Conservation (phyloP, 768 basidiomycete genomes). For the Leucogyrophana mollusca region DNA sequence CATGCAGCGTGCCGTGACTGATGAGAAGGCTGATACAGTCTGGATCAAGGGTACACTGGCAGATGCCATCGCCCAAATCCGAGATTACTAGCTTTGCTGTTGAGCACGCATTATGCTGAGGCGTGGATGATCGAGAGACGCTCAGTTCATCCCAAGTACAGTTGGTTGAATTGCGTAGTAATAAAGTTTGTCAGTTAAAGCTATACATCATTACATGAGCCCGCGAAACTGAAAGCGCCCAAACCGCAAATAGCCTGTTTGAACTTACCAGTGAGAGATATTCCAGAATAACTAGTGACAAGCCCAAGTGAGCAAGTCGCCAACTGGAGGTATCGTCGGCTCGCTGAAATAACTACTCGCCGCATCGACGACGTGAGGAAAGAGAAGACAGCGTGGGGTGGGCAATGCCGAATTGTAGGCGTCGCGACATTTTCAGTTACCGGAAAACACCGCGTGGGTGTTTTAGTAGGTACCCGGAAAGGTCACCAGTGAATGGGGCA, state of each 20-base stretch:
- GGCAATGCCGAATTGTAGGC: slow-evolving; percentile 11
- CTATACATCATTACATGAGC: neutral
- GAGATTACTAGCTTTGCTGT: neutral
- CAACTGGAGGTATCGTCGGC: slow-evolving; percentile 4
- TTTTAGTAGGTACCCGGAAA: neutral
- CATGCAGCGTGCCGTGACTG: slow-evolving; percentile 35
- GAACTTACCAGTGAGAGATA: slow-evolving; percentile 14
- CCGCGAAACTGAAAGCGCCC: slow-evolving; percentile 20
- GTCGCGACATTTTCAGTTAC: slow-evolving; percentile 13
- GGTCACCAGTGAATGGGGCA: slow-evolving; percentile 3
- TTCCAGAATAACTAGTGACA: too few species aligned
- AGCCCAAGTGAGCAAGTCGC: neutral
- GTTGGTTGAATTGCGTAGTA: too few species aligned
- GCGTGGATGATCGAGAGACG: too few species aligned
- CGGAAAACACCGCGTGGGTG: slow-evolving; percentile 10
- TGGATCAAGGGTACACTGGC: slow-evolving; percentile 16
- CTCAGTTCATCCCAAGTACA: too few species aligned
- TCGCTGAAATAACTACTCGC: slow-evolving; percentile 3
- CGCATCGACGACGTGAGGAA: slow-evolving; percentile 15
- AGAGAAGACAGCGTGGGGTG: slow-evolving; percentile 3
- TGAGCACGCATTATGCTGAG: too few species aligned
- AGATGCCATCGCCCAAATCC: slow-evolving; percentile 11
- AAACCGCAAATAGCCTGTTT: slow-evolving; percentile 19
- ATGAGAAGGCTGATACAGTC: slow-evolving; percentile 20
- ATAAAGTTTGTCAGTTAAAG: too few species aligned